Base-by-base conservation (phyloP, 202 grass and related monocot genomes). In the Zizania palustris region DNA sequence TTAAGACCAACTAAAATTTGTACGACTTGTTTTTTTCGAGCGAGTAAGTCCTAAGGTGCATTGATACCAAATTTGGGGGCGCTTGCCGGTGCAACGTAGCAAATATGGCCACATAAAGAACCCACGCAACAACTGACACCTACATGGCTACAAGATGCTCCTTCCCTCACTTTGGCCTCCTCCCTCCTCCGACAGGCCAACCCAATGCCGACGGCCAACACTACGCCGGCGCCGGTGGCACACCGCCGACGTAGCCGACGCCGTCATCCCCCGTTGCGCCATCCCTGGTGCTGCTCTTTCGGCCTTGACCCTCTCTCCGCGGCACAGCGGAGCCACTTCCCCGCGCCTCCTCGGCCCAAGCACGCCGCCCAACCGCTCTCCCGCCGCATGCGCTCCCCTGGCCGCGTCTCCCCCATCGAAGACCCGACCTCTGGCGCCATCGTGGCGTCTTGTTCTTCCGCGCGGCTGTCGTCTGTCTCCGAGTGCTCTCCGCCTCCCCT, bases 271-370 rank as follows among this genome's bases (percentile, higher is more conserved):
- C 72, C 45, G 0, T 69, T 82, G 21, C 91, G 76, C 36, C 84
- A 87, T 39, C 81, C 88, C 4, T 97, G 91, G 93, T 97, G 91
- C 65, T 97, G 91, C 82, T 89, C 91, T 65, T 93, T 91, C 60
- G 76, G 75, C 67, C 75, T 89, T 54, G 88, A 93, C 33, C 86
- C 88, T 8, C 79, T 82, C 60, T 81, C 72, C 63, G 55, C 72
- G 60, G 33, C 48, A 28, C 28, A 28, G 74, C 57, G 28, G 28
- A 28, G 28, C 28, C 28, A 0, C 1, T 28, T 28, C 28, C 28
- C 28, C 28, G 28, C 28, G 28, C 28, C 28, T 28, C 28, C 28
- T 28, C 28, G 28, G 28, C 28, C 28, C 28, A 90, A 82, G 60
- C 79, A 72, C 18, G 36, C 79, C 28, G 28, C 28, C 28, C 28